Evolutionary conservation across 306 rosid genomes (phyloP).

Genomic region (Ormosia emarginata): DNA sequence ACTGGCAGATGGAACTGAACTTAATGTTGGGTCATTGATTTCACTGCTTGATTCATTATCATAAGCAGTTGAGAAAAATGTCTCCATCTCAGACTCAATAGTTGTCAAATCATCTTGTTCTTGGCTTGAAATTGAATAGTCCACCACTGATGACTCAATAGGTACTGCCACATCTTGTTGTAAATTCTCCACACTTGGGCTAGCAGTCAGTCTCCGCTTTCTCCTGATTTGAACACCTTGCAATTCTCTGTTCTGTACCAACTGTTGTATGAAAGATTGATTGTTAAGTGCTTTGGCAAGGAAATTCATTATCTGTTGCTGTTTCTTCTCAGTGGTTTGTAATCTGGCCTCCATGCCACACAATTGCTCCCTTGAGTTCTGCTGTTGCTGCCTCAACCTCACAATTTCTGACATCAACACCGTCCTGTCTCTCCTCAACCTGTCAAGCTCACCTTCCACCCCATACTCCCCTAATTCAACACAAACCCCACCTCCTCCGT

Average conservation of each 20-base stretch:
- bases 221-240: slow-evolving; percentile 43
- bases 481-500: slow-evolving; percentile 47
- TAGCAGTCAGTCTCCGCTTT: slow-evolving; percentile 60
- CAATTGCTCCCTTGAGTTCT: slow-evolving; percentile 51
- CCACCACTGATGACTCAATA: slow-evolving; percentile 16
- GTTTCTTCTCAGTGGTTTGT: slow-evolving; percentile 64
- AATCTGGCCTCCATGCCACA: slow-evolving; percentile 60
- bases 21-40: slow-evolving; percentile 24
- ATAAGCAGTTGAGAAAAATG: slow-evolving; percentile 37
- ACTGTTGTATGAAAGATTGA: slow-evolving; percentile 46
- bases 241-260: slow-evolving; percentile 38
- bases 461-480: slow-evolving; percentile 81
- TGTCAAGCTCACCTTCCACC: slow-evolving; percentile 62
- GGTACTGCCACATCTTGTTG: slow-evolving; percentile 37
- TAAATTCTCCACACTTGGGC: slow-evolving; percentile 57
- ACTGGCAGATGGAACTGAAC: slow-evolving; percentile 17
- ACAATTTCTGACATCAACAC: slow-evolving; percentile 68
- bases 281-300: slow-evolving; percentile 67
- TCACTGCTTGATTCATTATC: slow-evolving; percentile 55
- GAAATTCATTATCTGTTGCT: slow-evolving; percentile 61
- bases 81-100: slow-evolving; percentile 58
- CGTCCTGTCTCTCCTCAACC: slow-evolving; percentile 59
- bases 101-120: slow-evolving; percentile 39
- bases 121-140: neutral
- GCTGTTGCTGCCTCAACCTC: slow-evolving; percentile 71